Evolutionary conservation across 73 alveolate genomes (phyloP), one percentile per base, ranked within the genome.

Genomic region (Halteria grandinella): DNA sequence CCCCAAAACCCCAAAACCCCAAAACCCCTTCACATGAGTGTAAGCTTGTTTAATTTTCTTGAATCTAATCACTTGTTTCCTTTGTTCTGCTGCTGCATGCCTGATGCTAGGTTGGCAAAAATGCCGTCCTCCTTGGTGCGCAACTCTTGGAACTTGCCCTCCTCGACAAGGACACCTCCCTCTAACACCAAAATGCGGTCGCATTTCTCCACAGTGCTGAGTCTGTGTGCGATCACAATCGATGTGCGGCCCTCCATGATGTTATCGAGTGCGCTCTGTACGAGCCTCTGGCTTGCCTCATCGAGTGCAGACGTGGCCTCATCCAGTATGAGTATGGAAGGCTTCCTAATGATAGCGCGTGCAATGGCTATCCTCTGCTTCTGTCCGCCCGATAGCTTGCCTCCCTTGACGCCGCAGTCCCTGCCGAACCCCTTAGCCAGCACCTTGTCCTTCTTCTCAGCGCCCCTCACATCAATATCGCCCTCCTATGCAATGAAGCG

Each of bases 271-370:
- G 93, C 86, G 27, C 33, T 69, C 53, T 86, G 79, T 41, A 90
- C 90, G 51, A 60, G 43, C 34, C 55, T 44, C 52, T 90, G 91
- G 36, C 87, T 80, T 15, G 79, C 87, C 69, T 84, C 82, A 73
- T 90, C 97, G 32, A 90, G 73, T 8, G 97, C 97, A 81, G 95
- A 88, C 0, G 97, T 90, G 8, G 97, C 97, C 69, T 90, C 97
- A 57, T 90, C 97, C 24, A 90, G 60, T 17, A 90, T 51, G 29
- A 90, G 75, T 14, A 90, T 34, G 34, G 58, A 18, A 15, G 97
- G 97, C 39, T 87, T 50, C 40, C 87, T 87, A 40, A 87, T 59
- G 45, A 90, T 82, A 14, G 97, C 94, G 63, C 97, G 87, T 14
- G 97, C 97, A 11, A 90, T 89, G 39, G 95, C 94, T 18, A 90